Conservation (phyloP, 2,329 filamentous ascomycete species). For the Ceratocystis eucalypticola region DNA sequence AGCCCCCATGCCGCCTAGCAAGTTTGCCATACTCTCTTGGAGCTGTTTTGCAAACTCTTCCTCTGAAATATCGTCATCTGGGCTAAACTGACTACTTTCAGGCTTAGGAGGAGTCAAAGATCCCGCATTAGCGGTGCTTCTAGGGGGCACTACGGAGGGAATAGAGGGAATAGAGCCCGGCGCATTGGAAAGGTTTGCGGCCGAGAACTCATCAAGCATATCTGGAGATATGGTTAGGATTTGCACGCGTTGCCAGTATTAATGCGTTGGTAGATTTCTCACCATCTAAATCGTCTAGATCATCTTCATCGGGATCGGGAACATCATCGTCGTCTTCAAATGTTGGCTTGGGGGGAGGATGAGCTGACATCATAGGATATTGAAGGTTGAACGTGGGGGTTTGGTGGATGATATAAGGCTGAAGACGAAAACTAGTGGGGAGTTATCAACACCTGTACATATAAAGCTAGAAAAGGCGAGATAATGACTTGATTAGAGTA, state of each 20-base stretch:
- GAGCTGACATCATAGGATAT: background rate
- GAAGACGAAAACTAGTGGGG: background rate
- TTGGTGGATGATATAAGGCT: background rate
- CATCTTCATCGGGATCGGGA: slow-evolving; percentile 85
- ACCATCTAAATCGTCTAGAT: slow-evolving; percentile 86
- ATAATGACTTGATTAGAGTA: background rate
- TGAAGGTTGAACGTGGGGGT: background rate
- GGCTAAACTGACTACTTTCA: background rate
- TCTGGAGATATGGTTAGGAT: slow-evolving; percentile 39
- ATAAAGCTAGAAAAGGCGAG: background rate
- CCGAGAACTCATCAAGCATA: slow-evolving; percentile 81
- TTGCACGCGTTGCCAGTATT: background rate
- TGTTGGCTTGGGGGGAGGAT: slow-evolving; percentile 17
- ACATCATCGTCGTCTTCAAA: slow-evolving; percentile 38
- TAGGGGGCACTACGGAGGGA: slow-evolving; percentile 31
- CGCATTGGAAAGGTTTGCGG: slow-evolving; percentile 26
- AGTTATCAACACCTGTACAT: background rate
- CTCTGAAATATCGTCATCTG: slow-evolving; percentile 18
- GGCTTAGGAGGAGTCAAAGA: background rate
- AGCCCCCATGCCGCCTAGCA: slow-evolving; percentile 16
- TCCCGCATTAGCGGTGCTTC: slow-evolving; percentile 21
- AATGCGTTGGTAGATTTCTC: slow-evolving; percentile 21
- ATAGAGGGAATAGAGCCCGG: slow-evolving; percentile 6
- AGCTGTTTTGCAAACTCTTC: slow-evolving; percentile 19
- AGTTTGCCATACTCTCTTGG: slow-evolving; percentile 17